phyloP scores from a whole-genome alignment of 257 asterid species.

The Penstemon eatonii region DNA sequence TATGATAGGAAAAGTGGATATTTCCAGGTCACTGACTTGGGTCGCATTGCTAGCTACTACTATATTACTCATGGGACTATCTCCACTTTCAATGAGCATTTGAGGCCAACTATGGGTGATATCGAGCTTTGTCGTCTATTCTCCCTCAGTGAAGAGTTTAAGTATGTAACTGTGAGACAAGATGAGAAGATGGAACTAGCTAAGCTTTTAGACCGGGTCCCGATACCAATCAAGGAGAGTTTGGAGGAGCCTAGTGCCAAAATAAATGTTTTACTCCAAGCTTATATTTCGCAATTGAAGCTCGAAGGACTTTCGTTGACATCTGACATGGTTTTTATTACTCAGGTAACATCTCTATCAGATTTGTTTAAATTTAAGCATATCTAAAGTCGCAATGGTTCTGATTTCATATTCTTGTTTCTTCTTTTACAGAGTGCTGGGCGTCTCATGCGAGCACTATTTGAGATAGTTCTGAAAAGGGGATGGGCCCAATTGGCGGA shows the following conservation, averaged over 20 bases:
- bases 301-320: slow-evolving; percentile 64
- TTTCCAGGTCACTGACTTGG: slow-evolving; percentile 64
- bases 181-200: slow-evolving; percentile 66
- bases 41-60: slow-evolving; percentile 65
- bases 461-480: slow-evolving; percentile 59
- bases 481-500: slow-evolving; percentile 70
- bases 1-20: slow-evolving; percentile 67
- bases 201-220: slow-evolving; percentile 62
- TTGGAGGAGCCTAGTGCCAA: slow-evolving; percentile 67
- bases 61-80: slow-evolving; percentile 58
- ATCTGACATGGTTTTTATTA: slow-evolving; percentile 61
- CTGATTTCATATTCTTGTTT: background rate
- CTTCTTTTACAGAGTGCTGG: slow-evolving; percentile 56
- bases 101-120: slow-evolving; percentile 72
- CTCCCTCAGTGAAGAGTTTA: slow-evolving; percentile 66
- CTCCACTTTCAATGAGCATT: slow-evolving; percentile 56
- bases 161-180: slow-evolving; percentile 56
- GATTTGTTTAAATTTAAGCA: background rate
- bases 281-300: slow-evolving; percentile 64
- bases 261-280: slow-evolving; percentile 61
- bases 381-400: background rate
- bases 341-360: slow-evolving; percentile 39
- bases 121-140: slow-evolving; percentile 64
- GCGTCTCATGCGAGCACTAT: slow-evolving; percentile 62
- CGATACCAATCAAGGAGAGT: slow-evolving; percentile 60